Evolutionary conservation across 1,284 basidiomycete species (phyloP), one percentile per base, ranked within the genome.

Genomic region (Malassezia slooffiae): DNA sequence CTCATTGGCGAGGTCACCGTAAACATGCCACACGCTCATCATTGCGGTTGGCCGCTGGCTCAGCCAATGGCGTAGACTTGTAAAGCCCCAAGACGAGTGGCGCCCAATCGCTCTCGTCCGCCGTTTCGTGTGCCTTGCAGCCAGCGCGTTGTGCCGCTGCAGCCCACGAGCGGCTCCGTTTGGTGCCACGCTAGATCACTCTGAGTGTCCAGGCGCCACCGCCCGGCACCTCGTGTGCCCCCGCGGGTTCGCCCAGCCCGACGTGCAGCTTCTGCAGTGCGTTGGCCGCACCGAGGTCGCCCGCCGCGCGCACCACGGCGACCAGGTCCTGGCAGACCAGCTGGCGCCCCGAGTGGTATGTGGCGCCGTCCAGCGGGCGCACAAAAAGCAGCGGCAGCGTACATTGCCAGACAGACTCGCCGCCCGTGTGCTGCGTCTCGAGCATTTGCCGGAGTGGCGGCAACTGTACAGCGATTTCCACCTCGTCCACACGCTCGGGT

Each of bases 301-400:
- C 57, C 2, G 60, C 57, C 0, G 55, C 55, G 35, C 54, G 49
- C 45, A 62, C 55, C 10, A 63, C 45, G 23, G 56, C 50, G 9
- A 58, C 56, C 13, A 60, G 38, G 28, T 58, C 58, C 31, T 63
- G 56, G 44, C 41, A 50, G 38, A 57, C 48, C 21, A 67, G 43
- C 34, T 59, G 57, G 9, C 59, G 43, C 3, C 56, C 60, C 1
- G 63, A 59, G 33, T 61, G 56, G 38, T 60, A 69, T 3, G 56
- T 60, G 1, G 55, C 57, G 7, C 66, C 65, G 38, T 67, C 62
- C 11, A 47, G 44, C 6, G 48, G 59, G 12, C 63, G 59, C 34
- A 69, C 57, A 43, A 69, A 62, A 34, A 67, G 46, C 16, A 69
- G 39, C 3, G 66, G 66, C 3, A 69, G 49, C 19, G 50, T 24